phyloP scores from a whole-genome alignment of 2,329 filamentous ascomycete species.

The Cercospora janseana region DNA sequence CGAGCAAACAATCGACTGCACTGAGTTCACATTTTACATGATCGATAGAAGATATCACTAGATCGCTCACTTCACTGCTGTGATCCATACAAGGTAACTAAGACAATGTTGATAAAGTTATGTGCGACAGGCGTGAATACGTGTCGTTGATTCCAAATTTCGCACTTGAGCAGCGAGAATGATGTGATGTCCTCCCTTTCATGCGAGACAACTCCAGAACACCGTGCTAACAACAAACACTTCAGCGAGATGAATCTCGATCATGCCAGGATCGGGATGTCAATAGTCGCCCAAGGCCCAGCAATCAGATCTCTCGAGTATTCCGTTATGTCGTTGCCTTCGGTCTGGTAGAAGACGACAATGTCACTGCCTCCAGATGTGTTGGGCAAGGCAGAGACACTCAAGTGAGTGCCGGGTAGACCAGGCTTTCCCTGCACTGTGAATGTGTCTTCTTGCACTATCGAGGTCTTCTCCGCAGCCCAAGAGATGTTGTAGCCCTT shows the following conservation, averaged over 20 bases:
- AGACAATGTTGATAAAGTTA: too few relatives aligned
- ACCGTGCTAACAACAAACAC: background rate
- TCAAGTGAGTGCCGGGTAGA: slow-evolving; percentile 43
- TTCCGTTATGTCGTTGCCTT: slow-evolving; percentile 34
- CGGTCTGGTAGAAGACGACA: slow-evolving; percentile 37
- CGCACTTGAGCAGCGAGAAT: too few relatives aligned
- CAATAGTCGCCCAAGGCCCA: slow-evolving; percentile 33
- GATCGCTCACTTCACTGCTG: too few relatives aligned
- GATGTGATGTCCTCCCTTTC: too few relatives aligned
- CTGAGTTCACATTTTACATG: too few relatives aligned
- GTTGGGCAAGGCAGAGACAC: slow-evolving; percentile 39
- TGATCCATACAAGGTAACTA: too few relatives aligned
- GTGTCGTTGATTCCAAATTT: too few relatives aligned
- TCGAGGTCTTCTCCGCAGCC: slow-evolving; percentile 42
- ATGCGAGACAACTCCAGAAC: background rate
- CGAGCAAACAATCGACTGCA: too few relatives aligned
- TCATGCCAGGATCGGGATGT: slow-evolving; percentile 19
- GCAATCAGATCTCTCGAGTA: slow-evolving; percentile 34
- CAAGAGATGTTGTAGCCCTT: slow-evolving; percentile 43
- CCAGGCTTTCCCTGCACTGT: slow-evolving; percentile 38
- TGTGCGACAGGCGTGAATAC: too few relatives aligned
- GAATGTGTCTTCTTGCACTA: slow-evolving; percentile 35
- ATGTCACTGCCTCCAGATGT: slow-evolving; percentile 33
- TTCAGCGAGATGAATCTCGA: too few relatives aligned
- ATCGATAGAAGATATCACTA: too few relatives aligned